Percentiles rank a stretch among this genome's conserved stretches.
Evolutionary conservation across 108 stramenopile species (phyloP).

Genomic region (Nitzschia putrida): DNA sequence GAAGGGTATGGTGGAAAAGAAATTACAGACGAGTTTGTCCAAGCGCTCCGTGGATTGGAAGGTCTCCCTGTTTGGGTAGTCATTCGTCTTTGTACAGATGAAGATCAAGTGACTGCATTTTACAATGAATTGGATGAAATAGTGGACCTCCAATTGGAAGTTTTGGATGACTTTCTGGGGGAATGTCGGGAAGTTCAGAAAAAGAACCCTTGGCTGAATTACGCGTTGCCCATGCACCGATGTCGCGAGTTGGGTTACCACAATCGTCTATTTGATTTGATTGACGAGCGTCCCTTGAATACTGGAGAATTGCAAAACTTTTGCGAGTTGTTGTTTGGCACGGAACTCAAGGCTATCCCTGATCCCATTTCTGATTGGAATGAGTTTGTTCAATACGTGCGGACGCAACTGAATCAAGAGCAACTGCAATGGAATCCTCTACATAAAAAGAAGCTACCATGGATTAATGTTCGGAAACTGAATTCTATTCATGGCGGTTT

Average conservation of each 20-base stretch:
- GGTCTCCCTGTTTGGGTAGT: conserved; percentile 61
- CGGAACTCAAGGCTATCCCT: conserved; percentile 41
- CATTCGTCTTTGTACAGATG: conserved; percentile 69
- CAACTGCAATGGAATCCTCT: conserved; percentile 47
- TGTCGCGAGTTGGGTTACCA: conserved; percentile 62
- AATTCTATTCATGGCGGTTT: conserved; percentile 17
- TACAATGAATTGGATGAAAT: conserved; percentile 58
- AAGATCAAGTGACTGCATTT: conserved; percentile 52
- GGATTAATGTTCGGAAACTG: conserved; percentile 47
- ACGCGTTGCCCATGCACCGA: conserved; percentile 57
- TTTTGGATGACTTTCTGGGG: conserved; percentile 64
- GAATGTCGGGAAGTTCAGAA: conserved; percentile 64
- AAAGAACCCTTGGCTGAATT: conserved; percentile 66
- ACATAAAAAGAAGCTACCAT: conserved; percentile 35
- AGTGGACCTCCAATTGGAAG: conserved; percentile 61
- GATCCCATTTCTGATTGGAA: conserved; percentile 43
- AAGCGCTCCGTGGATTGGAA: conserved; percentile 37
- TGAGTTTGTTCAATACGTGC: conserved; percentile 39
- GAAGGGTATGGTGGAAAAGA: conserved; percentile 39
- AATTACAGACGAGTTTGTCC: conserved; percentile 35
- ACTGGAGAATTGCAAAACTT: conserved; percentile 63
- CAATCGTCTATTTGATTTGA: conserved; percentile 61
- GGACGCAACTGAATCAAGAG: conserved; percentile 33
- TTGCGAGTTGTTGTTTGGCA: conserved; percentile 70
- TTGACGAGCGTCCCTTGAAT: conserved; percentile 75